Evolutionary conservation across 2,329 filamentous ascomycete genomes (phyloP), one percentile per base, ranked within the genome.

Genomic region (Hypoxylon sp.): DNA sequence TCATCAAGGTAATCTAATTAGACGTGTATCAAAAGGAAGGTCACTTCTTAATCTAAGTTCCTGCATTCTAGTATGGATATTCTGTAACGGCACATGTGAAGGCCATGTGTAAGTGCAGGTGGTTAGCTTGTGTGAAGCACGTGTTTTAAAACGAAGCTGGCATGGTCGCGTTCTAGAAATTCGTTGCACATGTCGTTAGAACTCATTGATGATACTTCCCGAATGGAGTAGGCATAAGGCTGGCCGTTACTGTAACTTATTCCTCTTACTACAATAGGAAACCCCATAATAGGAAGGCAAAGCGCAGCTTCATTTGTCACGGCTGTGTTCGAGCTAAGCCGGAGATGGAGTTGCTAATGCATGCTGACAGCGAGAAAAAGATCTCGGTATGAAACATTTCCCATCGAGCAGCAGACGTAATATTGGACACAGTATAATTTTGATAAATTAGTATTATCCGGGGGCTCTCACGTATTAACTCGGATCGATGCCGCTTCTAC

Each of bases 281-380:
- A 49, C 19, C 17, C 62, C 36, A 32, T 52, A 60, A 56, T 46
- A 49, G 55, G 62, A 41, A 52, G 46, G 63, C 65, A 55, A 66
- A 69, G 69, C 55, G 51, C 48, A 48, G 48, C 58, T 61, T 41
- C 62, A 59, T 60, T 71, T 63, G 67, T 72, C 68, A 70, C 68
- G 65, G 67, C 61, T 58, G 63, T 48, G 58, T 59, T 59, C 14
- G 63, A 68, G 57, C 62, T 19, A 38, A 55, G 23, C 45, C 19
- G n/a, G 41, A 17, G 28, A 58, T 60, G 63, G 66, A 63, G 56
- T 55, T 56, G 46, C 17, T 34, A 30, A 41, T 28, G 28, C 30
- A 59, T 36, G 49, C 60, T 65, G 52, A 60, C 61, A 43, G 38
- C n/a, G 55, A 55, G 38, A 36, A 52, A 19, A 19, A 14, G 51